Percentiles rank a stretch among this genome's conserved stretches.
These are phyloP conservation scores for Globisporangium splendens DNA, from an alignment of 352 stramenopile species.

Conservation along the genomic window DNA sequence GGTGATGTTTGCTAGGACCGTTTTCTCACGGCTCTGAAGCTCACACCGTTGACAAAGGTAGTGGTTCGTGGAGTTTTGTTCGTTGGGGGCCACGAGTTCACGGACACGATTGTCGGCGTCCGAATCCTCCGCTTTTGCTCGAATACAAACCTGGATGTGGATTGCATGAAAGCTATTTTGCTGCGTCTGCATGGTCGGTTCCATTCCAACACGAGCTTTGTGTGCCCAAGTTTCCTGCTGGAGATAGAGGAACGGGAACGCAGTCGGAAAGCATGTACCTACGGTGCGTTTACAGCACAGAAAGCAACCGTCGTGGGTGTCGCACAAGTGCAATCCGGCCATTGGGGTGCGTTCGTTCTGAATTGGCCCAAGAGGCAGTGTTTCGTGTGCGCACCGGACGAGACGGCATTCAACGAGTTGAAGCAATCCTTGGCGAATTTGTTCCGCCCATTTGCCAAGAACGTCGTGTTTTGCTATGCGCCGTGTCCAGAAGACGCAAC, in stretches of 20 bases:
- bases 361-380: not conserved
- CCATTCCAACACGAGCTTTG: conserved; percentile 1
- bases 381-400: not conserved
- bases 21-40: not conserved
- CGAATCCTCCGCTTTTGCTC: conserved; percentile 2
- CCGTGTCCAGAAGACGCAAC: not conserved
- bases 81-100: not conserved
- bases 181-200: conserved; percentile 1
- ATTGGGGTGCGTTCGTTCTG: conserved; percentile 4
- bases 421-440: not conserved
- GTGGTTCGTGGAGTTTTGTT: not conserved
- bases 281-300: conserved; percentile 3
- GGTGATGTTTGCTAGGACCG: not conserved
- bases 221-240: not conserved
- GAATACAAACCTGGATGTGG: not conserved
- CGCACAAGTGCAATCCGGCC: not conserved
- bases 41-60: not conserved
- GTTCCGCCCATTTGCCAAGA: not conserved
- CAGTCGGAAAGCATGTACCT: not conserved
- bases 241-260: not conserved
- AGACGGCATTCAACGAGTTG: conserved; percentile 2
- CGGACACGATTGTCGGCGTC: conserved; percentile 1
- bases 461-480: not conserved
- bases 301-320: not conserved
- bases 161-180: conserved; percentile 2